Evolutionary conservation across 768 basidiomycete species (phyloP), one percentile per base, ranked within the genome.

Genomic region (Boletus subcaerulescens): DNA sequence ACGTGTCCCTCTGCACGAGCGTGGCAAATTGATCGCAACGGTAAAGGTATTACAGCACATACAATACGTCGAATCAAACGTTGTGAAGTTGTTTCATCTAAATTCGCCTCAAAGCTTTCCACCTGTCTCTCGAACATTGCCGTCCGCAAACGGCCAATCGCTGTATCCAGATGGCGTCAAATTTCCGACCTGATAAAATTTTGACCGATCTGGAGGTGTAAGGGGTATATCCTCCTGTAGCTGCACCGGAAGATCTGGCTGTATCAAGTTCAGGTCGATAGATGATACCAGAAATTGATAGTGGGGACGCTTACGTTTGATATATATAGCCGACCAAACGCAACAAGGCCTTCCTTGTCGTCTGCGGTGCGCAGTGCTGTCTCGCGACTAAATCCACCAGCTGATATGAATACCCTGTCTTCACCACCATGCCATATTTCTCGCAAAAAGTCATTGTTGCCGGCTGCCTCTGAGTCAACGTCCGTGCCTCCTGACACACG

Each of bases 161-260:
- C n/a, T 45, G 26, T 45, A 29, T 45, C 43, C 43, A 5, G 24
- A 26, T 0, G 67, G 55, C 10, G 47, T 58, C 15, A 60, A 32
- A 38, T 70, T 59, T 29, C 71, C 69, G 3, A 29, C 11, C 3
- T 65, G n/a, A 41, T 69, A 70, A 46, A 64, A 70, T 7, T 49
- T 66, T 7, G 57, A n/a, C 13, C 63, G 55, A 20, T 68, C 60
- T 31, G 56, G 58, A 4, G 45, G 46, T 2, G 55, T 46, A 18
- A 71, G 48, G 5, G 65, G 52, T 2, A 65, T 50, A 17, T 63
- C 45, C 18, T 66, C 49, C 26, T 11, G 43, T 29, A 45, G 4
- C 43, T n/a, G 26, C 43, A 29, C 17, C 9, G 26, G 43, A 15
- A 72, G 62, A 48, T 73, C 71, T 5, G 71, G 71, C 71, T 70